Evolutionary conservation across 2,329 filamentous ascomycete genomes (phyloP).

Genomic region (Botrytis fabae): DNA sequence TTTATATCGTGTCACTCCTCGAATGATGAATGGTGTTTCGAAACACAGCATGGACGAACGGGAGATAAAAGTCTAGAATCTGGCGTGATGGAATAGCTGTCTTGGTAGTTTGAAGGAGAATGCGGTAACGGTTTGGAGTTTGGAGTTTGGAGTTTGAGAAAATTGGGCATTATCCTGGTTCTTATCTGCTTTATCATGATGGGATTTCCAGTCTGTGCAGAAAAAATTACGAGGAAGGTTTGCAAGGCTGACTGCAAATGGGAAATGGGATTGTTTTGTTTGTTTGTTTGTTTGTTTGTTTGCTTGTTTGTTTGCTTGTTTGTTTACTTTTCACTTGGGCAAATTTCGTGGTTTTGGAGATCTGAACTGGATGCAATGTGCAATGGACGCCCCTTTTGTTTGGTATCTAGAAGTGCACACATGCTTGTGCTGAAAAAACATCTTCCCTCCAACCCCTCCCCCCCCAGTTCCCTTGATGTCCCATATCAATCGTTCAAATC

Average conservation of each 20-base stretch:
- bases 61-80: not conserved
- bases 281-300: not conserved
- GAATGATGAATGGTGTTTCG: constrained; percentile 9
- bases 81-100: not conserved
- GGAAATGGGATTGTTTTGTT: not conserved
- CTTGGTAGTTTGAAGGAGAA: not conserved
- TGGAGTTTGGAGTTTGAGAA: constrained; percentile 3
- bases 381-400: constrained; percentile 26
- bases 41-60: not conserved
- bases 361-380: constrained; percentile 7
- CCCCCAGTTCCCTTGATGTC: constrained; percentile 15
- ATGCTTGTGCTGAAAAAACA: constrained; percentile 20
- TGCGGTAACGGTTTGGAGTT: constrained; percentile 12
- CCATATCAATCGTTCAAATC: constrained; percentile 31
- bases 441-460: constrained; percentile 8
- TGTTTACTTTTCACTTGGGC: not conserved
- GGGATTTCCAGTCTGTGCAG: constrained; percentile 18
- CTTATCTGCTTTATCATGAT: constrained; percentile 13
- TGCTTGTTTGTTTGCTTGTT: not conserved
- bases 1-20: not conserved
- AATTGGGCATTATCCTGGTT: constrained; percentile 8
- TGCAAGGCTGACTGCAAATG: constrained; percentile 2
- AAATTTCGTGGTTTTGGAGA: not conserved
- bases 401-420: constrained; percentile 32
- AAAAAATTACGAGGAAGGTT: constrained; percentile 2